Percentiles rank a stretch among this genome's conserved stretches.
These are phyloP conservation scores for Nemania abortiva DNA, from an alignment of 2,329 filamentous ascomycete genomes.

Conservation along the genomic window DNA sequence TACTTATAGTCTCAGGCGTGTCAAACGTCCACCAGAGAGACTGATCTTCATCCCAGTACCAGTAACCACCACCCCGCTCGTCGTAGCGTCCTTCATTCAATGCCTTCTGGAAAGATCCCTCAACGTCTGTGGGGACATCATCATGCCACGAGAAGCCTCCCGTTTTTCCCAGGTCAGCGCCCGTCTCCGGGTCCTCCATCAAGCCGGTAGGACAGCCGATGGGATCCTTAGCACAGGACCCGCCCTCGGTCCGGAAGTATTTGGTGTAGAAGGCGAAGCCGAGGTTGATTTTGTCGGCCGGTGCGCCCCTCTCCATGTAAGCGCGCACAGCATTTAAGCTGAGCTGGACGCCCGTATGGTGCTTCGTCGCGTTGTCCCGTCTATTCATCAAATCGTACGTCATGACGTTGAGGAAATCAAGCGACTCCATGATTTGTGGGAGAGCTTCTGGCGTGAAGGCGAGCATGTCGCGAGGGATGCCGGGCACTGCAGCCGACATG, in stretches of 20 bases:
- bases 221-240: slow-evolving; percentile 58
- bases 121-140: slow-evolving; percentile 45
- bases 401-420: slow-evolving; percentile 79
- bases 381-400: slow-evolving; percentile 80
- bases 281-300: slow-evolving; percentile 69
- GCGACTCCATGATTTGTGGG: slow-evolving; percentile 67
- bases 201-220: slow-evolving; percentile 70
- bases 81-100: slow-evolving; percentile 46
- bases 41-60: slow-evolving; percentile 48
- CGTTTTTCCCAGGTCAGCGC: slow-evolving; percentile 66
- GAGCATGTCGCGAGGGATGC: slow-evolving; percentile 72
- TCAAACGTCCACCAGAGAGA: slow-evolving; percentile 53
- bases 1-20: slow-evolving; percentile 45
- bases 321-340: slow-evolving; percentile 67
- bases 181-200: slow-evolving; percentile 70
- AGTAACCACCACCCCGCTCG: slow-evolving; percentile 48
- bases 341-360: slow-evolving; percentile 70
- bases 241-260: slow-evolving; percentile 69
- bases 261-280: slow-evolving; percentile 78
- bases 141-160: slow-evolving; percentile 52
- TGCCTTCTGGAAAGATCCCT: slow-evolving; percentile 47
- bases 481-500: slow-evolving; percentile 76
- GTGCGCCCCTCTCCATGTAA: slow-evolving; percentile 69
- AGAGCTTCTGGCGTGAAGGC: slow-evolving; percentile 70
- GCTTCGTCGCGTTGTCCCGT: slow-evolving; percentile 72